A percentile compares a stretch with the other conserved stretches of the same genome.
These are phyloP conservation scores for Cercospora janseana DNA, from an alignment of 2,329 filamentous ascomycete species.

Conservation along the genomic window DNA sequence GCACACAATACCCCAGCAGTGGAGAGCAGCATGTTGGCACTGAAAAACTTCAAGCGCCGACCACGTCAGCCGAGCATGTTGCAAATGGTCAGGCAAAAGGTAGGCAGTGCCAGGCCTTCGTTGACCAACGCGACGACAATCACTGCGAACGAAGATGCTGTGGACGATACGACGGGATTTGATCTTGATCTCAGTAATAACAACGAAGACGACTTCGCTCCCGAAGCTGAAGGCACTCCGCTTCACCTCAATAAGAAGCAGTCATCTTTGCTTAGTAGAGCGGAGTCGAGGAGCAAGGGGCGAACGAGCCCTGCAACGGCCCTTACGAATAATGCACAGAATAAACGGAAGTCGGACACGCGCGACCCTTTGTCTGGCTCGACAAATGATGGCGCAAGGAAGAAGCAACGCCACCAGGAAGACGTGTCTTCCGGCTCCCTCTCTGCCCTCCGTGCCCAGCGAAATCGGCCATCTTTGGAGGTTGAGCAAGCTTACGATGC, in stretches of 20 bases:
- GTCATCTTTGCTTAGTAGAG: constrained; percentile 22
- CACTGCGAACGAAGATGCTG: constrained; percentile 41
- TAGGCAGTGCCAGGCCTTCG: constrained; percentile 30
- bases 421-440: constrained; percentile 25
- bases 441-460: constrained; percentile 20
- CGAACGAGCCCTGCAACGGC: constrained; percentile 1
- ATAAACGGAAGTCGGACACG: constrained; percentile 33
- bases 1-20: constrained; percentile 44
- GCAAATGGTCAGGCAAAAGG: constrained; percentile 47
- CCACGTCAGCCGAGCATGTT: constrained; percentile 51
- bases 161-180: constrained; percentile 35
- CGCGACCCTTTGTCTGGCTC: constrained; percentile 24
- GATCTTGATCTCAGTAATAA: constrained; percentile 32
- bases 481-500: neutral
- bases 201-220: constrained; percentile 51
- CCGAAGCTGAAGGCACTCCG: constrained; percentile 68
- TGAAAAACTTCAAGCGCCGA: constrained; percentile 52
- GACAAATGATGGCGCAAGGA: constrained; percentile 24
- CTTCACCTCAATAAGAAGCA: constrained; percentile 51
- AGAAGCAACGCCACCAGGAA: constrained; percentile 23
- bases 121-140: constrained; percentile 18
- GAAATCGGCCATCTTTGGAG: neutral
- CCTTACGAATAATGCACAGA: constrained; percentile 19
- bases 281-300: neutral
- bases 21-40: constrained; percentile 49